phyloP scores from a whole-genome alignment of 805 yeast species.

The Myxozyma vanderwaltii region DNA sequence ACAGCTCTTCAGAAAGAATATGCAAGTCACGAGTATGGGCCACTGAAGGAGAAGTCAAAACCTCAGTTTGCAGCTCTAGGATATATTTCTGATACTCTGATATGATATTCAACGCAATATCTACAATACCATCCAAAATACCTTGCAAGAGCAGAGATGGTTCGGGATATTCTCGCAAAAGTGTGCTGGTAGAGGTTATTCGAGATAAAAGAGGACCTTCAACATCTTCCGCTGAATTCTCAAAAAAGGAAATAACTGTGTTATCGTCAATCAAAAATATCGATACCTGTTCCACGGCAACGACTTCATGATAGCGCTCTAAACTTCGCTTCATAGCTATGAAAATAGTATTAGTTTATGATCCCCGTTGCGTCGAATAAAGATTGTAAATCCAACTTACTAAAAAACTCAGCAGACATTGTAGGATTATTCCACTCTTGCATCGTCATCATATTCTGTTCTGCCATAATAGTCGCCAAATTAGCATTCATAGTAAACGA shows the following conservation, averaged over 20 bases:
- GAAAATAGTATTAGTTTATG: neutral
- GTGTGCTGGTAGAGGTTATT: slow-evolving; percentile 50
- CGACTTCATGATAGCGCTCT: slow-evolving; percentile 48
- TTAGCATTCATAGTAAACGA: slow-evolving; percentile 9
- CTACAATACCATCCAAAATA: slow-evolving; percentile 57
- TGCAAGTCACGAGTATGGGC: slow-evolving; percentile 57
- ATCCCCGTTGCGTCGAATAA: neutral
- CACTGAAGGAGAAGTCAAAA: slow-evolving; percentile 53
- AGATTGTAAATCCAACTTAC: neutral
- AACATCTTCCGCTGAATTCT: slow-evolving; percentile 56
- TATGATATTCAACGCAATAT: slow-evolving; percentile 55
- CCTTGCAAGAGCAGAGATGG: slow-evolving; percentile 57
- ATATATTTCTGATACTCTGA: slow-evolving; percentile 54
- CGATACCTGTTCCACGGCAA: slow-evolving; percentile 60
- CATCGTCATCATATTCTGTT: slow-evolving; percentile 37
- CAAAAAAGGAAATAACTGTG: slow-evolving; percentile 59
- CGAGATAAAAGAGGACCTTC: slow-evolving; percentile 56
- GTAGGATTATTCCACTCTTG: slow-evolving; percentile 44
- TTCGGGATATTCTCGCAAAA: slow-evolving; percentile 55
- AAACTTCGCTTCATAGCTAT: slow-evolving; percentile 49
- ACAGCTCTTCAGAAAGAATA: slow-evolving; percentile 55
- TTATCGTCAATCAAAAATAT: slow-evolving; percentile 50
- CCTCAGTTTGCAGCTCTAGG: slow-evolving; percentile 55
- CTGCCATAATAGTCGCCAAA: slow-evolving; percentile 26
- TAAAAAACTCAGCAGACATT: slow-evolving; percentile 40